Percentiles rank a stretch among this genome's conserved stretches.
These are phyloP conservation scores for Leccinellum rugosiceps DNA, from an alignment of 768 basidiomycete genomes.

Conservation along the genomic window DNA sequence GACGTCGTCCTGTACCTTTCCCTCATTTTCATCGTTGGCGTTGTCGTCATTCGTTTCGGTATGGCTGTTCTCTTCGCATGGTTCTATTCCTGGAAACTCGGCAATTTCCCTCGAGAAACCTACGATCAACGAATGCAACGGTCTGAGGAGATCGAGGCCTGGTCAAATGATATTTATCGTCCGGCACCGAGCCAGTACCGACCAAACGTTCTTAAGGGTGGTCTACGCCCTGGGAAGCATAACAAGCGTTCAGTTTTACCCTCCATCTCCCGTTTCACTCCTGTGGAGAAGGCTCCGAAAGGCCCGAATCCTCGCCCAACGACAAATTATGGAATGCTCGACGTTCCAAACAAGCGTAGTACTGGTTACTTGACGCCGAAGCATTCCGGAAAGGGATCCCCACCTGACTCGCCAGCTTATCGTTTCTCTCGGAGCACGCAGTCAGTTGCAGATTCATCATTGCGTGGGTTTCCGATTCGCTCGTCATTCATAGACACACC, in stretches of 20 bases:
- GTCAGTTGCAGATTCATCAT: slow-evolving; percentile 54
- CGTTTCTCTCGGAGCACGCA: slow-evolving; percentile 80
- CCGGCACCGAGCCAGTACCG: slow-evolving; percentile 89
- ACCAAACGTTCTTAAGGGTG: slow-evolving; percentile 80
- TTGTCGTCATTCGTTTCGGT: slow-evolving; percentile 89
- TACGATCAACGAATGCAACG: slow-evolving; percentile 90
- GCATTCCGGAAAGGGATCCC: slow-evolving; percentile 50
- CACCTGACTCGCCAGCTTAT: slow-evolving; percentile 68
- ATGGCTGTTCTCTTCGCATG: slow-evolving; percentile 98
- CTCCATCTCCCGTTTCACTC: slow-evolving; percentile 70
- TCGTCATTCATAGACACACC: slow-evolving; percentile 62
- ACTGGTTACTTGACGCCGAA: slow-evolving; percentile 47
- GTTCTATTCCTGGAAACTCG: slow-evolving; percentile 97
- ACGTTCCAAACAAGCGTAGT: slow-evolving; percentile 59
- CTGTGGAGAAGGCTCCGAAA: slow-evolving; percentile 59
- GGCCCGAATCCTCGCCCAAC: slow-evolving; percentile 50
- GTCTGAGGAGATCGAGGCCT: slow-evolving; percentile 88
- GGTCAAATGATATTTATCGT: slow-evolving; percentile 94
- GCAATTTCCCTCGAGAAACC: slow-evolving; percentile 90
- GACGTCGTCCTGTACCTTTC: slow-evolving; percentile 93
- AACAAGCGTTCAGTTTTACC: slow-evolving; percentile 63
- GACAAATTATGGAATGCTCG: slow-evolving; percentile 66
- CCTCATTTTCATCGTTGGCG: slow-evolving; percentile 95
- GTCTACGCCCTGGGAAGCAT: slow-evolving; percentile 47
- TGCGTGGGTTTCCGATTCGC: slow-evolving; percentile 32